phyloP scores from a whole-genome alignment of 176 grass and related monocot species.

The Cenchrus purpureus region DNA sequence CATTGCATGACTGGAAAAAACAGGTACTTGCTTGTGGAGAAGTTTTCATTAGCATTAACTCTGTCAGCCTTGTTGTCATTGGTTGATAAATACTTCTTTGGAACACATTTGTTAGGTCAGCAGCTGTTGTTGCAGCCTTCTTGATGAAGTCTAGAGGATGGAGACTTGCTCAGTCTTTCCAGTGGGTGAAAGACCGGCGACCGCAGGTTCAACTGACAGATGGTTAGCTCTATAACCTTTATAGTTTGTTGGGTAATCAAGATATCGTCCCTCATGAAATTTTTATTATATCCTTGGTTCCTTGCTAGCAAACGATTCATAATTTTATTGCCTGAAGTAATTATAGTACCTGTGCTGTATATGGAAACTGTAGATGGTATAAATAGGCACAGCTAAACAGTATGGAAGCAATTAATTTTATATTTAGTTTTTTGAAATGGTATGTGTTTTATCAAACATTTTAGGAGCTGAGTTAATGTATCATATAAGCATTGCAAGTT shows the following conservation, averaged over 20 bases:
- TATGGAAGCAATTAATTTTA: background rate
- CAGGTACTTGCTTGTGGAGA: slow-evolving; percentile 56
- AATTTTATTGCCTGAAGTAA: background rate
- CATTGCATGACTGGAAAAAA: slow-evolving; percentile 90
- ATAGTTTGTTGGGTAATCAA: slow-evolving; percentile 25
- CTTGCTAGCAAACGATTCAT: background rate
- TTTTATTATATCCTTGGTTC: background rate
- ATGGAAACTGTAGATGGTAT: slow-evolving; percentile 9
- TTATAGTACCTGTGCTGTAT: background rate
- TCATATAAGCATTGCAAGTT: background rate
- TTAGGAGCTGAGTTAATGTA: background rate
- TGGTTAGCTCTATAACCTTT: slow-evolving; percentile 56
- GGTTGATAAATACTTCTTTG: slow-evolving; percentile 28
- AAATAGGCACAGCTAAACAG: background rate
- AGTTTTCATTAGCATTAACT: slow-evolving; percentile 1
- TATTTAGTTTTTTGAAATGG: background rate
- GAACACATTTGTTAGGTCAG: slow-evolving; percentile 59
- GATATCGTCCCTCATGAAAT: slow-evolving; percentile 1
- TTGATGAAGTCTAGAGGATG: slow-evolving; percentile 82
- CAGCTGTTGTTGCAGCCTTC: slow-evolving; percentile 67
- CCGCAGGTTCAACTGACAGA: slow-evolving; percentile 60
- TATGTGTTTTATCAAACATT: background rate
- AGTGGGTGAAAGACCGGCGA: slow-evolving; percentile 75
- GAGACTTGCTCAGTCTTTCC: slow-evolving; percentile 65
- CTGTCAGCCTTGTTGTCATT: slow-evolving; percentile 31